Percentiles rank a stretch among this genome's conserved stretches.
Conservation (phyloP, 164 flowering plant species). For the Warburgia ugandensis region DNA sequence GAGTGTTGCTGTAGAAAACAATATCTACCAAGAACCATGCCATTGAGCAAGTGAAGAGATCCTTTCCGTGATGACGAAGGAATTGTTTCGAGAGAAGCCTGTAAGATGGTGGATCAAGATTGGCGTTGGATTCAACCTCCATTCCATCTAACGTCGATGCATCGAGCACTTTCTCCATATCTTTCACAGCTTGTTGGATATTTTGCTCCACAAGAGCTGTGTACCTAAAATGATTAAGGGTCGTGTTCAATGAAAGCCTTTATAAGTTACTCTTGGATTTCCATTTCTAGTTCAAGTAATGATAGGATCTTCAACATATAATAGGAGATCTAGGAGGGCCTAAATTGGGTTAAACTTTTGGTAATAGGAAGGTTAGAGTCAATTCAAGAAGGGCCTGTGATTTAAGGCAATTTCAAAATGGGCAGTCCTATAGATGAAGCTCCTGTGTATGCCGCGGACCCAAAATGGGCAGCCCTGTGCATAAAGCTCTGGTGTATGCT, state of each 20-base stretch:
- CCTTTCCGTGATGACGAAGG: constrained; percentile 43
- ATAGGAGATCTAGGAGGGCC: not conserved
- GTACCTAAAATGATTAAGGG: constrained; percentile 26
- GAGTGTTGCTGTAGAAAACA: constrained; percentile 53
- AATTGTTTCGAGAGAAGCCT: constrained; percentile 42
- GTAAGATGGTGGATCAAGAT: constrained; percentile 18
- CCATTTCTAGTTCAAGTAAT: not conserved
- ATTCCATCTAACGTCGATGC: constrained; percentile 4
- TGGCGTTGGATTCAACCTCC: constrained; percentile 5
- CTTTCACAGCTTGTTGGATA: constrained; percentile 22
- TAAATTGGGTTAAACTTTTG: not conserved
- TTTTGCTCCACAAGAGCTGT: constrained; percentile 62
- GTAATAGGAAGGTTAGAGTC: not conserved
- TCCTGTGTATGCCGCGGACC: too few species aligned
- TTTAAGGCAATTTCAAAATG: too few species aligned
- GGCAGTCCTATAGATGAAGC: too few species aligned
- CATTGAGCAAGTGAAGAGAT: constrained; percentile 40
- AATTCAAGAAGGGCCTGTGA: too few species aligned
- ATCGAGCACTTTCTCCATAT: constrained; percentile 19
- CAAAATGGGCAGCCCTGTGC: too few species aligned
- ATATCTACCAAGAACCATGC: constrained; percentile 54
- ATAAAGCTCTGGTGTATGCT: too few species aligned
- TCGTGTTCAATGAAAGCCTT: not conserved
- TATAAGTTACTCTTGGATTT: too few species aligned
- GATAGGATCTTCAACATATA: not conserved